phyloP scores from a whole-genome alignment of 2,329 filamentous ascomycete species.

The Coniochaeta prunicola region DNA sequence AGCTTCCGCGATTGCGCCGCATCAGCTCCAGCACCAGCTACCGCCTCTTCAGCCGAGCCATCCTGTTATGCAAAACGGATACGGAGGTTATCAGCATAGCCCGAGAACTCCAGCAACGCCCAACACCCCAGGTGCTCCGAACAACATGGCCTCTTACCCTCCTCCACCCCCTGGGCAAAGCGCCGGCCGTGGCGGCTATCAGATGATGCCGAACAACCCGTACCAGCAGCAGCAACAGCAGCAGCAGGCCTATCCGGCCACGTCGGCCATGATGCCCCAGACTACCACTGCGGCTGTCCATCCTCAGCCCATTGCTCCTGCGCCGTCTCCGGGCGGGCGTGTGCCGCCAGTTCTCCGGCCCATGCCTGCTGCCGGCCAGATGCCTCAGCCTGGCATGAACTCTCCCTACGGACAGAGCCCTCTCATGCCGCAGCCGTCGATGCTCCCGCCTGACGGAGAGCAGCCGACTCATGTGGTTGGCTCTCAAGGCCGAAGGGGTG shows the following conservation, averaged over 20 bases:
- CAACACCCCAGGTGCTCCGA: conserved; percentile 50
- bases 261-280: conserved; percentile 58
- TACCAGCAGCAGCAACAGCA: conserved; percentile 47
- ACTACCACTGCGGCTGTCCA: conserved; percentile 60
- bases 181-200: conserved; percentile 39
- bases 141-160: conserved; percentile 45
- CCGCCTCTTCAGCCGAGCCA: conserved; percentile 44
- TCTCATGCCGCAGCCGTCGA: conserved; percentile 49
- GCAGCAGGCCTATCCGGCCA: conserved; percentile 47
- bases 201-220: conserved; percentile 44
- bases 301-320: conserved; percentile 69
- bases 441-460: conserved; percentile 46
- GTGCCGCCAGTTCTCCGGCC: conserved; percentile 56
- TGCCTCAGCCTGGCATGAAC: conserved; percentile 48
- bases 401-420: conserved; percentile 54
- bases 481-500: conserved; percentile 85
- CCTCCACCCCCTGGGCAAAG: conserved; percentile 35
- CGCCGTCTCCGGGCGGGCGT: conserved; percentile 49
- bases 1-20: conserved; percentile 42
- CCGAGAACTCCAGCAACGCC: conserved; percentile 57
- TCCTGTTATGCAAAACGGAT: conserved; percentile 43
- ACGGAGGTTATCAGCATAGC: conserved; percentile 54
- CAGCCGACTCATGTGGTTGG: conserved; percentile 88
- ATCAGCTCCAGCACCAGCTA: conserved; percentile 40
- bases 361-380: conserved; percentile 62